These are phyloP conservation scores for Furcasterigmium furcatum DNA, from an alignment of 2,329 filamentous ascomycete genomes.

Conservation along the genomic window DNA sequence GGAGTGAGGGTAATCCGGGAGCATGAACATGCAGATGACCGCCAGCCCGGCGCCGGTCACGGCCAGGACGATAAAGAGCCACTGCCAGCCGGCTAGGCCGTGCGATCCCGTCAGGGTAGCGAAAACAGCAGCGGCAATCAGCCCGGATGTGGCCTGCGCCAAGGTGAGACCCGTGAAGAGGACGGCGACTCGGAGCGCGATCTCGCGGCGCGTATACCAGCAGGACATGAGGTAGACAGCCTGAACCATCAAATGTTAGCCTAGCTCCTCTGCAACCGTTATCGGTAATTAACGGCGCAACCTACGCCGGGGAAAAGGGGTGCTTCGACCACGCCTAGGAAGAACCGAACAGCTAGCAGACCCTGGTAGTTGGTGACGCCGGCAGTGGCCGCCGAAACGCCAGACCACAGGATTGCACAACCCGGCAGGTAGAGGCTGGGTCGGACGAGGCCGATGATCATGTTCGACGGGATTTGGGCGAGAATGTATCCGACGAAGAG, in stretches of 20 bases:
- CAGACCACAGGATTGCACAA: slow-evolving; percentile 38
- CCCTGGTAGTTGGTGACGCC: slow-evolving; percentile 23
- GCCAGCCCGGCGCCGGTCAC: slow-evolving; percentile 32
- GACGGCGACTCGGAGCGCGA: slow-evolving; percentile 9
- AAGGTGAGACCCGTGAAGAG: slow-evolving; percentile 11
- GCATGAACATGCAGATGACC: slow-evolving; percentile 32
- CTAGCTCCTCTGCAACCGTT: too few species aligned
- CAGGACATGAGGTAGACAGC: slow-evolving; percentile 11
- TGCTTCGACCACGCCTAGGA: slow-evolving; percentile 28
- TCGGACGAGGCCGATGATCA: slow-evolving; percentile 37
- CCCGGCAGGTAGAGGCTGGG: slow-evolving; percentile 37
- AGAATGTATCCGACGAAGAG: slow-evolving; percentile 28
- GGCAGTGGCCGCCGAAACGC: slow-evolving; percentile 26
- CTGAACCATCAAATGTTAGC: too few species aligned
- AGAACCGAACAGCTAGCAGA: slow-evolving; percentile 25
- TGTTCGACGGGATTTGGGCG: slow-evolving; percentile 37
- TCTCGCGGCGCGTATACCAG: slow-evolving; percentile 11
- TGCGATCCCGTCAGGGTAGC: slow-evolving; percentile 6
- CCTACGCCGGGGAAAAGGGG: slow-evolving; percentile 7
- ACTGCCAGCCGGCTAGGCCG: slow-evolving; percentile 9
- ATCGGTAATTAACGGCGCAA: slow-evolving; percentile 1
- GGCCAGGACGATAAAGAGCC: slow-evolving; percentile 15
- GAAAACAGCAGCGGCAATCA: slow-evolving; percentile 6
- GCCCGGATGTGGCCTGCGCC: slow-evolving; percentile 6
- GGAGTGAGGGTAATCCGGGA: slow-evolving; percentile 25